These are phyloP conservation scores for Mytilinidion resinicola DNA, from an alignment of 495 filamentous ascomycete genomes.

Conservation along the genomic window DNA sequence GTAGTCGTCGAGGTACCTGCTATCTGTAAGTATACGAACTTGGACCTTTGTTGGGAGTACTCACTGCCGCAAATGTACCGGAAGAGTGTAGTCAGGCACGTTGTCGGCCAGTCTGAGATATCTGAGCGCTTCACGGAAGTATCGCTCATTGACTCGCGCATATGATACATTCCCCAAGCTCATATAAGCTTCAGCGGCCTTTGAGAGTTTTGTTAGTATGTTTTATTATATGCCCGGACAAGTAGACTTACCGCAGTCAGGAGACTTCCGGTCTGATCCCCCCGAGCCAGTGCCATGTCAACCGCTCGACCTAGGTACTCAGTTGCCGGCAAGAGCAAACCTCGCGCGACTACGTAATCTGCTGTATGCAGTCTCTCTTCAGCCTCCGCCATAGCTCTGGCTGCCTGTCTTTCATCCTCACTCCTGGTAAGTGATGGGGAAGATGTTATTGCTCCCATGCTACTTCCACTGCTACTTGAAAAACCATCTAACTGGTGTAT, in stretches of 20 bases:
- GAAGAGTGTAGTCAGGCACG: constrained; percentile 39
- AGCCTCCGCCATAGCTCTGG: constrained; percentile 29
- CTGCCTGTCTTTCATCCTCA: constrained; percentile 24
- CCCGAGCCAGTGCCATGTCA: constrained; percentile 34
- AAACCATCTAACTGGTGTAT: constrained; percentile 43
- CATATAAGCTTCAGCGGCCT: constrained; percentile 51
- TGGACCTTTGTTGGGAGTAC: neutral
- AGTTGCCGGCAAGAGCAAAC: constrained; percentile 42
- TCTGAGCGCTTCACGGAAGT: constrained; percentile 43
- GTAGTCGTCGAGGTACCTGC: constrained; percentile 42
- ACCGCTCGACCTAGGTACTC: constrained; percentile 46
- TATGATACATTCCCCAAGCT: constrained; percentile 47
- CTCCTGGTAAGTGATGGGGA: constrained; percentile 6
- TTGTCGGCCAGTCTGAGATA: constrained; percentile 42
- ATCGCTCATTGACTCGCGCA: constrained; percentile 37
- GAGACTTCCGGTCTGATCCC: constrained; percentile 37
- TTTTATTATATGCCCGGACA: neutral
- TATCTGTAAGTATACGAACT: neutral
- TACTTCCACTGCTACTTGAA: constrained; percentile 32
- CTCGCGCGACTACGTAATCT: constrained; percentile 47
- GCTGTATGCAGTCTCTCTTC: constrained; percentile 36
- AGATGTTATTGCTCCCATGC: constrained; percentile 14
- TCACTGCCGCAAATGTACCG: constrained; percentile 43
- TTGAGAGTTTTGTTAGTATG: neutral
- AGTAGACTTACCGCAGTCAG: constrained; percentile 38